A percentile compares a stretch with the other conserved stretches of the same genome.
These are phyloP conservation scores for Naganishia liquefaciens DNA, from an alignment of 1,284 basidiomycete genomes.

Conservation along the genomic window DNA sequence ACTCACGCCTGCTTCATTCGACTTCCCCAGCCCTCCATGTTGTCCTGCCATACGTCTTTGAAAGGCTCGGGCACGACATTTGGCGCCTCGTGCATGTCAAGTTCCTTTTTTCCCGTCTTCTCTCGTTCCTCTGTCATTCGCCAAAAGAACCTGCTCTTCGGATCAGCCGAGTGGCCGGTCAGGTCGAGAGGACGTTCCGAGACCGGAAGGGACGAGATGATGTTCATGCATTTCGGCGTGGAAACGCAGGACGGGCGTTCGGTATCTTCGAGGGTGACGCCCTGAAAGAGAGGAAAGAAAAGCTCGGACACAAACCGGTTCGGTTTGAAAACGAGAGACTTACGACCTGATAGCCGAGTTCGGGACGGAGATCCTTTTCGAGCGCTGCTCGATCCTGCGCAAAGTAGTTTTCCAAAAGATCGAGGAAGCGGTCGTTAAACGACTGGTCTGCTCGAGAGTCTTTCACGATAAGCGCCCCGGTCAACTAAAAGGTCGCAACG, in stretches of 20 bases:
- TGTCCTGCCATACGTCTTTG: conserved; percentile 63
- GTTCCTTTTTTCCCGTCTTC: conserved; percentile 5
- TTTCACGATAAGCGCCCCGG: conserved; percentile 74
- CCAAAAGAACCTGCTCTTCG: conserved; percentile 68
- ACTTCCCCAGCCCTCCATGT: conserved; percentile 75
- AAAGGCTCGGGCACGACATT: conserved; percentile 74
- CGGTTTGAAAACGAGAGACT: conserved; percentile 9
- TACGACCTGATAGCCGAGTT: conserved; percentile 61
- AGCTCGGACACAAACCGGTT: not conserved
- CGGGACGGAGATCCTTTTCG: conserved; percentile 73
- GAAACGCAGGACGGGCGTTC: conserved; percentile 83
- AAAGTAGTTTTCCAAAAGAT: conserved; percentile 83
- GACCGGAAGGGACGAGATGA: conserved; percentile 62
- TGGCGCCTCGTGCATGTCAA: conserved; percentile 55
- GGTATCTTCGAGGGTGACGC: conserved; percentile 87
- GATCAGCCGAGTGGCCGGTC: conserved; percentile 70
- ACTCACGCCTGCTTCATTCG: conserved; percentile 80
- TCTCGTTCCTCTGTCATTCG: conserved; percentile 22
- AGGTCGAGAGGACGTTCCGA: conserved; percentile 76
- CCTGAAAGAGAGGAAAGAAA: conserved; percentile 55
- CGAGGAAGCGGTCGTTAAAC: conserved; percentile 75
- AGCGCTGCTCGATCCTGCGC: conserved; percentile 65
- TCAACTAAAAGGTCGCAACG: conserved; percentile 28
- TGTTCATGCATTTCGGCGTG: conserved; percentile 46
- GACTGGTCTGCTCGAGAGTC: conserved; percentile 79